A percentile compares a stretch with the other conserved stretches of the same genome.
Evolutionary conservation across 768 basidiomycete species (phyloP).

Genomic region (Ramaria rubella): DNA sequence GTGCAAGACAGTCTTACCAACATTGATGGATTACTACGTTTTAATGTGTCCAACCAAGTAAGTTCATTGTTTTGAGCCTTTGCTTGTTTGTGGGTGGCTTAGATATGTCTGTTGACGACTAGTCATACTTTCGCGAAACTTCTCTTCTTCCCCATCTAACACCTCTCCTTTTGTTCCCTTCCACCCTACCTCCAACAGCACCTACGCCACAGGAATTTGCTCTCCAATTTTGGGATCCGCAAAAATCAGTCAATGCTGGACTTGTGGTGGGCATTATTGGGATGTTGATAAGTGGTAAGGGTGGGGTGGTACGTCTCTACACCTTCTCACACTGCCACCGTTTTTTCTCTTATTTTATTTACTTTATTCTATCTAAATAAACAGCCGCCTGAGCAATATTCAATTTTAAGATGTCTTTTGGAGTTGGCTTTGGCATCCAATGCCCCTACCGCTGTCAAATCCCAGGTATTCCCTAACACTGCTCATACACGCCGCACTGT

Average conservation of each 20-base stretch:
- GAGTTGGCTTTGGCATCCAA: conserved; percentile 93
- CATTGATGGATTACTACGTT: conserved; percentile 80
- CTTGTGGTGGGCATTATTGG: conserved; percentile 81
- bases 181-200: conserved; percentile 42
- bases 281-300: conserved; percentile 74
- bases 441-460: conserved; percentile 80
- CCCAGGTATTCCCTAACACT: conserved; percentile 49
- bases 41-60: conserved; percentile 94
- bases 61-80: conserved; percentile 11
- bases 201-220: conserved; percentile 83
- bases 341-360: neutral
- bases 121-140: conserved; percentile 97
- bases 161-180: conserved; percentile 65
- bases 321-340: neutral
- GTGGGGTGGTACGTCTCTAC: conserved; percentile 50
- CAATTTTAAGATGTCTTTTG: conserved; percentile 69
- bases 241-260: conserved; percentile 75
- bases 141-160: conserved; percentile 61
- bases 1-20: conserved; percentile 82
- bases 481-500: conserved; percentile 34
- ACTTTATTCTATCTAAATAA: conserved; percentile 1
- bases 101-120: conserved; percentile 16
- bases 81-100: neutral
- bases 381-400: conserved; percentile 50
- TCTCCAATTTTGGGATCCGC: conserved; percentile 92